These are phyloP conservation scores for Myrica gale DNA, from an alignment of 306 rosid genomes.

Conservation along the genomic window DNA sequence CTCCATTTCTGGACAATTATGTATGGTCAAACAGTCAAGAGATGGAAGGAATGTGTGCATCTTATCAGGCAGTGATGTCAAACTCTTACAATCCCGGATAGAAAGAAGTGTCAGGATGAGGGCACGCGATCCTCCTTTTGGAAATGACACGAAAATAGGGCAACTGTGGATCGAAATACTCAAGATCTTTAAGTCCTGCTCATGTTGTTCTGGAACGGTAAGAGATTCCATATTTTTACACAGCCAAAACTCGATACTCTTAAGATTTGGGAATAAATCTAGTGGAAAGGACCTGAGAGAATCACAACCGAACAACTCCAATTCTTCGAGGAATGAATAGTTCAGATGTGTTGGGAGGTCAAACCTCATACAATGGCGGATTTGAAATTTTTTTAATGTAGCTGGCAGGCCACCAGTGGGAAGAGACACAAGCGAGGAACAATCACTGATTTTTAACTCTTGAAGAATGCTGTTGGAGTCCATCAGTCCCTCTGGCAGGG, in stretches of 20 bases:
- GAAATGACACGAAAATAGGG: not conserved
- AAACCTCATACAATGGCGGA: not conserved
- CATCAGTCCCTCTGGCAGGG: not conserved
- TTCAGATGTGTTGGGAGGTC: not conserved
- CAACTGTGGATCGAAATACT: not conserved
- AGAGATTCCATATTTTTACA: conserved; percentile 3
- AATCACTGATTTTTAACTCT: not conserved
- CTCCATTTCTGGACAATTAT: conserved; percentile 21
- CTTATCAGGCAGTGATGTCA: conserved; percentile 3
- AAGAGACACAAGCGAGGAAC: not conserved
- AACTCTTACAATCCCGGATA: not conserved
- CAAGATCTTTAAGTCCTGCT: not conserved
- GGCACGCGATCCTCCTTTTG: not conserved
- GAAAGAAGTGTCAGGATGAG: rapidly evolving
- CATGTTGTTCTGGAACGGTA: not conserved
- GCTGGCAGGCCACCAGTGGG: not conserved
- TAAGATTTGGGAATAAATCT: not conserved
- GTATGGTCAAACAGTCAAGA: not conserved
- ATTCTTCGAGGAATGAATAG: not conserved
- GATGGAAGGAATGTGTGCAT: conserved; percentile 24
- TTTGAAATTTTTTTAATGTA: not conserved
- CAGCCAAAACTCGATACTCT: not conserved
- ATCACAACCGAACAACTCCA: not conserved
- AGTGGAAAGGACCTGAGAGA: conserved; percentile 2
- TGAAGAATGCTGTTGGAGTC: not conserved